Evolutionary conservation across 352 stramenopile species (phyloP), one percentile per base, ranked within the genome.

Genomic region (Globisporangium cystogenes): DNA sequence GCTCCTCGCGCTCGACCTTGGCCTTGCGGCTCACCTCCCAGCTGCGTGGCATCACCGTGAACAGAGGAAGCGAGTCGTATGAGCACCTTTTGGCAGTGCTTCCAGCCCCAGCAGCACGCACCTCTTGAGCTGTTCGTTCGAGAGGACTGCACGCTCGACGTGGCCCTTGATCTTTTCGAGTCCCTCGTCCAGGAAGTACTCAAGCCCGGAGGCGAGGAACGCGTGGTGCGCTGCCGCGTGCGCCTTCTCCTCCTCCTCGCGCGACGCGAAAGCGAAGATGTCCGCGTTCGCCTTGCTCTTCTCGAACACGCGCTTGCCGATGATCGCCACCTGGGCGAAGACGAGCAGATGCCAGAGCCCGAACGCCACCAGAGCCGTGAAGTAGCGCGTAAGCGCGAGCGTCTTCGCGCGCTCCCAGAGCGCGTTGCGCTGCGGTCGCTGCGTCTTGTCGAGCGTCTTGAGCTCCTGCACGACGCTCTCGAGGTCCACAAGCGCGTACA

Each of bases 401-500:
- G 70, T 61, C 66, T 92, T 92, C 43, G 82, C 82, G 39, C 86
- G 59, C 36, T 89, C 75, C 82, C 82, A 92, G 15, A 92, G 73
- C 52, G 56, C 58, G 48, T 88, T 86, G 45, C 82, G 82, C 40
- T 53, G 57, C 40, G 33, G 43, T 48, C 82, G 83, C 48, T 87
- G 64, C 42, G 61, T 81, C 60, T 87, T 90, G 60, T 86, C 70
- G 41, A 89, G 72, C 53, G 64, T 65, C 48, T 87, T 87, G 53
- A 92, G 78, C 67, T 87, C 67, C 53, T 81, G 60, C 20, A 92
- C 82, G 51, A 92, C 66, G 42, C 55, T 59, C 64, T 92, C 82
- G 18, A 92, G 66, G 52, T 89, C 77, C 55, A 87, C 62, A 26
- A 80, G 69, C 51, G 67, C 54, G 48, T 82, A 86, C 21, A 92